phyloP scores from a whole-genome alignment of 306 rosid genomes.

The Rubus parviflorus region DNA sequence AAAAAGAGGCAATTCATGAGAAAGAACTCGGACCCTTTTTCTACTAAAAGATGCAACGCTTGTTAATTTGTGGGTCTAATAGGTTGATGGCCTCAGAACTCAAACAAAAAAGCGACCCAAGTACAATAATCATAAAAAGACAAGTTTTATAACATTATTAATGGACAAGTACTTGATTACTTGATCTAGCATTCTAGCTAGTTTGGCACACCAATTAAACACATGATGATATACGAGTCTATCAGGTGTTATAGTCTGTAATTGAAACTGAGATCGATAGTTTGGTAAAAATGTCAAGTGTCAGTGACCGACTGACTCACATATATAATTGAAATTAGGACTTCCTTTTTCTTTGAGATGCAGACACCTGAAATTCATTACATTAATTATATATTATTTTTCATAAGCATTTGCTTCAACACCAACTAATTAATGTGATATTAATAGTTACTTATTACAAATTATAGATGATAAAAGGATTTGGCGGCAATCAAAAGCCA shows the following conservation, averaged over 20 bases:
- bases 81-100: conserved; percentile 23
- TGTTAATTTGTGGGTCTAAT: conserved; percentile 23
- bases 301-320: conserved; percentile 10
- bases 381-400: too few relatives aligned
- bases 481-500: too few relatives aligned
- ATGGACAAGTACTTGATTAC: conserved; percentile 12
- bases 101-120: conserved; percentile 13
- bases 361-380: too few relatives aligned
- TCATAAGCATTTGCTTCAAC: too few relatives aligned
- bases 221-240: not conserved
- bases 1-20: too few relatives aligned
- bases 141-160: conserved; percentile 17
- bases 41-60: not conserved
- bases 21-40: too few relatives aligned
- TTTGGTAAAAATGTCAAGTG: conserved; percentile 10
- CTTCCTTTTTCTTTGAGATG: too few relatives aligned
- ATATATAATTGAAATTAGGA: not conserved
- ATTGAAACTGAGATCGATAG: conserved; percentile 19
- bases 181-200: conserved; percentile 19
- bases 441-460: too few relatives aligned
- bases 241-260: conserved; percentile 9
- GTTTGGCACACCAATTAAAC: conserved; percentile 8
- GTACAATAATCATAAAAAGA: conserved; percentile 28
- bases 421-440: too few relatives aligned
- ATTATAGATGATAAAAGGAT: too few relatives aligned